These are phyloP conservation scores for Huntiella moniliformis DNA, from an alignment of 2,329 filamentous ascomycete species.

Conservation along the genomic window DNA sequence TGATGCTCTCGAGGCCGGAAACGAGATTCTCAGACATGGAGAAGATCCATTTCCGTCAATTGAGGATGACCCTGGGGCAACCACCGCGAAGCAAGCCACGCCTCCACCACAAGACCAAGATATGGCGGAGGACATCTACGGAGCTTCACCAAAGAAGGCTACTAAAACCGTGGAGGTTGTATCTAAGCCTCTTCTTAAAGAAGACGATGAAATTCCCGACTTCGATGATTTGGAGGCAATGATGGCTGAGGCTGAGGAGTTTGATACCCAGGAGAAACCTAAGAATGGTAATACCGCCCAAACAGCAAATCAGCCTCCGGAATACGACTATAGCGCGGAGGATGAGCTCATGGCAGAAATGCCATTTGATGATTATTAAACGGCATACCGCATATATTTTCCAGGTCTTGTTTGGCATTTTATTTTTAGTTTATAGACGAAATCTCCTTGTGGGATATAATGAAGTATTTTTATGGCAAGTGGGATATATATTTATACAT, in stretches of 20 bases:
- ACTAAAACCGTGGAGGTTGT: constrained; percentile 1
- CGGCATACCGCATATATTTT: too few species aligned
- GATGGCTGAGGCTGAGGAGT: constrained; percentile 29
- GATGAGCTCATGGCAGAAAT: constrained; percentile 51
- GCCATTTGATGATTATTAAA: constrained; percentile 14
- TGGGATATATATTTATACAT: too few species aligned
- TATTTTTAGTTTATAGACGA: too few species aligned
- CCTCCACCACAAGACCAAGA: too few species aligned
- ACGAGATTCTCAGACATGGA: constrained; percentile 12
- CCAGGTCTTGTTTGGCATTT: too few species aligned
- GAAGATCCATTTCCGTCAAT: constrained; percentile 8
- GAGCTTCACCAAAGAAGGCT: constrained; percentile 27
- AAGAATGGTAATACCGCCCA: constrained; percentile 11
- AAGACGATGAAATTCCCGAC: constrained; percentile 21
- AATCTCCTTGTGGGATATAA: too few species aligned
- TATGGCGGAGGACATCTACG: constrained; percentile 33
- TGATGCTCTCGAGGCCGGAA: constrained; percentile 19
- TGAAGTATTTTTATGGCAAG: too few species aligned
- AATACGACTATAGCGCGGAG: constrained; percentile 37
- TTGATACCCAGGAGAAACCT: constrained; percentile 1
- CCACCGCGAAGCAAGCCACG: too few species aligned
- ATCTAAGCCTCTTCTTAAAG: not conserved
- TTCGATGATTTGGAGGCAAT: constrained; percentile 28
- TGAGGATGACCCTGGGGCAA: too few species aligned
- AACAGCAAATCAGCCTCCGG: constrained; percentile 6